Evolutionary conservation across 2,329 filamentous ascomycete genomes (phyloP).

Genomic region (Grosmannia penicillata): DNA sequence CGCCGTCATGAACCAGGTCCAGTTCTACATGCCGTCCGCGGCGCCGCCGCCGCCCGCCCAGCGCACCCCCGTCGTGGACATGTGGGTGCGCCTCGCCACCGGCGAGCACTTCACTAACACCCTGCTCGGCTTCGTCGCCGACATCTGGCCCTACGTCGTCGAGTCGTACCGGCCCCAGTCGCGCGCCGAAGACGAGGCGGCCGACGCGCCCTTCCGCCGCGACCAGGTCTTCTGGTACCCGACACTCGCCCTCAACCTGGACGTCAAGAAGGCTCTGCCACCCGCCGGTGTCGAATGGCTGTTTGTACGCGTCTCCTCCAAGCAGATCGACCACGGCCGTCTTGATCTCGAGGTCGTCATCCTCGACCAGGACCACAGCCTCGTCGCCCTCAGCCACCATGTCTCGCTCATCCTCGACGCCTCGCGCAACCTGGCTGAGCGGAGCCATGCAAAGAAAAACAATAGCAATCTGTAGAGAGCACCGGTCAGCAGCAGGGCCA

Average conservation of each 20-base stretch:
- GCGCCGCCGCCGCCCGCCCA: background rate
- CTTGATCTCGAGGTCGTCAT: conserved; percentile 62
- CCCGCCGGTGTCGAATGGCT: conserved; percentile 58
- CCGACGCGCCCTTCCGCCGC: background rate
- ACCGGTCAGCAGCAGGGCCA: too few relatives aligned
- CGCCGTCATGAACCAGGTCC: conserved; percentile 16
- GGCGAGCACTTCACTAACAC: conserved; percentile 49
- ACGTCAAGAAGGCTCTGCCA: conserved; percentile 60
- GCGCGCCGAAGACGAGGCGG: background rate
- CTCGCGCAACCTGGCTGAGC: conserved; percentile 39
- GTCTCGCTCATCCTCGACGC: conserved; percentile 48
- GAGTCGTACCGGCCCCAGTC: conserved; percentile 26
- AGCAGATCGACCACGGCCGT: conserved; percentile 53
- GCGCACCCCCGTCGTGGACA: conserved; percentile 31
- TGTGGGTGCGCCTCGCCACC: conserved; percentile 51
- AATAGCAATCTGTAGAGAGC: too few relatives aligned
- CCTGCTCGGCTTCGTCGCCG: conserved; percentile 48
- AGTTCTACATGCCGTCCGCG: conserved; percentile 16
- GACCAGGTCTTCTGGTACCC: conserved; percentile 50
- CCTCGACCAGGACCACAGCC: conserved; percentile 45
- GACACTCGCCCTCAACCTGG: conserved; percentile 59
- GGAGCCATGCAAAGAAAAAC: background rate
- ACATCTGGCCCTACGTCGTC: conserved; percentile 54
- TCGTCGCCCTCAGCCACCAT: conserved; percentile 56
- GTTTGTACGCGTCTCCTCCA: conserved; percentile 48